Conservation (phyloP, 768 basidiomycete species). For the Rossbeevera mucosa region DNA sequence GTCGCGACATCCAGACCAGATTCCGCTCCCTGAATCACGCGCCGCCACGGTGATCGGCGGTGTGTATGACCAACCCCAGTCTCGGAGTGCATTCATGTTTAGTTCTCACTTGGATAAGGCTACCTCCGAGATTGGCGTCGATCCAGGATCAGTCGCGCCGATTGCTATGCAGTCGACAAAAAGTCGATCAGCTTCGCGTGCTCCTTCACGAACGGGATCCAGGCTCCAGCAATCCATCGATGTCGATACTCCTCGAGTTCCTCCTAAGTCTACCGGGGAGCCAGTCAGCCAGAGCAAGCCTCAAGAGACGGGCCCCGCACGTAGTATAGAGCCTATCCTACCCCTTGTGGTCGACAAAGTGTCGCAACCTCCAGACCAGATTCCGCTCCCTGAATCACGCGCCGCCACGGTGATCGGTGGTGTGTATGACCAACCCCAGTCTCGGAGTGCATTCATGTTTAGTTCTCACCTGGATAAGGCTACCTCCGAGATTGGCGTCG, state of each 20-base stretch:
- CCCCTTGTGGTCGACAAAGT: not conserved
- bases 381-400: slow-evolving; percentile 28
- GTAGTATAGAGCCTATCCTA: slow-evolving; percentile 3
- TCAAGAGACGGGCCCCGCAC: slow-evolving; percentile 2
- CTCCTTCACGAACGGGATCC: slow-evolving; percentile 1
- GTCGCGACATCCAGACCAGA: slow-evolving; percentile 14
- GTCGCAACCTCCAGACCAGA: slow-evolving; percentile 15
- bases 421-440: slow-evolving; percentile 18
- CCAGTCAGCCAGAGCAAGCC: slow-evolving; percentile 5
- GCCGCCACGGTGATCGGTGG: slow-evolving; percentile 29
- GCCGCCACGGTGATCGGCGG: slow-evolving; percentile 28
- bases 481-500: not conserved
- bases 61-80: slow-evolving; percentile 17
- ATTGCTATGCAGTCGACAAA: slow-evolving; percentile 2
- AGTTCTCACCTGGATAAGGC: slow-evolving; percentile 15
- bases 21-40: slow-evolving; percentile 28
- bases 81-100: slow-evolving; percentile 8
- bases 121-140: not conserved
- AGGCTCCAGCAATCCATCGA: slow-evolving; percentile 1
- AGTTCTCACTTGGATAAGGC: slow-evolving; percentile 15
- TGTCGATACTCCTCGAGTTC: not conserved
- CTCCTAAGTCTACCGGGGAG: not conserved
- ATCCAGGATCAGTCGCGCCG: slow-evolving; percentile 6
- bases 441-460: slow-evolving; percentile 8
- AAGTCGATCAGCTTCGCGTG: slow-evolving; percentile 3